Conservation (phyloP, 2,329 filamentous ascomycete species). For the Alternaria novae-zelandiae region DNA sequence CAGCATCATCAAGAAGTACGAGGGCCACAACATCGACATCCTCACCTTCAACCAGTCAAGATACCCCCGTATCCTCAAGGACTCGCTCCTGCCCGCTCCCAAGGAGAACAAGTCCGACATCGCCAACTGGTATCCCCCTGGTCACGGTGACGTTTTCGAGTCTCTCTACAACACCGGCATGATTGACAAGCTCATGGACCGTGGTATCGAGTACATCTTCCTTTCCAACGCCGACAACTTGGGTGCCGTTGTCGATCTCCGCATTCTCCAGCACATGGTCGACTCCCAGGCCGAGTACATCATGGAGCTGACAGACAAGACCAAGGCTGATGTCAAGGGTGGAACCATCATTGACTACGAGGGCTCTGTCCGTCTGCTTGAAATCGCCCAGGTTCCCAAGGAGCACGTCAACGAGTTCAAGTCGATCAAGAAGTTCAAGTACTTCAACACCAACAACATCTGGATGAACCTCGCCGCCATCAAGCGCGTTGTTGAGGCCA, state of each 20-base stretch:
- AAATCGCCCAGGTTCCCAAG: slow-evolving; percentile 99
- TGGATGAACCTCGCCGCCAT: slow-evolving; percentile 98
- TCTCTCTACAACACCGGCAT: slow-evolving; percentile 99
- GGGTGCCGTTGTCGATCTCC: slow-evolving; percentile 95
- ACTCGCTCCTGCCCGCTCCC: slow-evolving; percentile 93
- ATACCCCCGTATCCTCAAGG: slow-evolving; percentile 97
- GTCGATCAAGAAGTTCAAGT: slow-evolving; percentile 99
- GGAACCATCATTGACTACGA: slow-evolving; percentile 99
- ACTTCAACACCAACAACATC: slow-evolving; percentile 99
- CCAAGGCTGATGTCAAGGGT: slow-evolving; percentile 99
- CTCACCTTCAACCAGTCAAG: slow-evolving; percentile 99
- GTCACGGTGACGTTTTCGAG: slow-evolving; percentile 99
- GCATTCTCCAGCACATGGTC: slow-evolving; percentile 99
- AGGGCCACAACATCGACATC: slow-evolving; percentile 99
- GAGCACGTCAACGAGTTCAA: slow-evolving; percentile 99
- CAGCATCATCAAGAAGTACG: slow-evolving; percentile 99
- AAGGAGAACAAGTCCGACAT: slow-evolving; percentile 87
- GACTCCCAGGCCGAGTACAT: slow-evolving; percentile 98
- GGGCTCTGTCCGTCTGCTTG: slow-evolving; percentile 91
- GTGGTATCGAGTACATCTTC: slow-evolving; percentile 97
- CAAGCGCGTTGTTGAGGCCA: slow-evolving; percentile 98
- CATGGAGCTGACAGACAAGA: slow-evolving; percentile 99
- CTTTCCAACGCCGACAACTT: slow-evolving; percentile 99
- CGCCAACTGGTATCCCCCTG: slow-evolving; percentile 97
- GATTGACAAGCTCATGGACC: slow-evolving; percentile 92